phyloP scores from a whole-genome alignment of 495 filamentous ascomycete species.

The Sphaerosporella brunnea region DNA sequence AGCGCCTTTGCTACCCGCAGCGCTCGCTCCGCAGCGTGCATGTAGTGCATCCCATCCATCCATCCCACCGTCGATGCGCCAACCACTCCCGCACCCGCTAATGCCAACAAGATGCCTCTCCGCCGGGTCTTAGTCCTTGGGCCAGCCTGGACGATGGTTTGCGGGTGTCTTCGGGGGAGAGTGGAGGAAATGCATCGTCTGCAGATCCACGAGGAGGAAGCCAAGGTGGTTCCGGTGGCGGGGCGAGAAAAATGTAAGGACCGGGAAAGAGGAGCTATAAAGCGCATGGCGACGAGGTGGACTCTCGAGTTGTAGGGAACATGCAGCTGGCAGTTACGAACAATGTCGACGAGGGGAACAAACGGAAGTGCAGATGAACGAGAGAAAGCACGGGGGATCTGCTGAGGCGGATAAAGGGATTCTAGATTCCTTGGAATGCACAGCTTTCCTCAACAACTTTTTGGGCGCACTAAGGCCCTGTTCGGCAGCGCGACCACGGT shows the following conservation, averaged over 20 bases:
- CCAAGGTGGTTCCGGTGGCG: background rate
- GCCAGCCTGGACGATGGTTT: background rate
- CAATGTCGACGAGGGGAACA: background rate
- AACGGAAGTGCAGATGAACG: too few species aligned
- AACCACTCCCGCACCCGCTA: slow-evolving; percentile 43
- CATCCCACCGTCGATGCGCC: slow-evolving; percentile 31
- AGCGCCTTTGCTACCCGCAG: slow-evolving; percentile 62
- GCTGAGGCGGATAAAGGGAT: too few species aligned
- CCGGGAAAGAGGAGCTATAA: slow-evolving; percentile 3
- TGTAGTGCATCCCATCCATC: slow-evolving; percentile 46
- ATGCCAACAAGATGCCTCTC: slow-evolving; percentile 29
- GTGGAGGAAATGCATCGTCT: slow-evolving; percentile 3
- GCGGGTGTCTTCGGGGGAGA: background rate
- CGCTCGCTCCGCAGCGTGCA: slow-evolving; percentile 55
- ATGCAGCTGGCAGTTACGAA: background rate
- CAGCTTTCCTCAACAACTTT: too few species aligned
- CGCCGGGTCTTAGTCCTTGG: slow-evolving; percentile 3
- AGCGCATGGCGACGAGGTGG: background rate
- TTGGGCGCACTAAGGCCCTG: too few species aligned
- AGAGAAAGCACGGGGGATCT: too few species aligned
- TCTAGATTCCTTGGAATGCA: too few species aligned
- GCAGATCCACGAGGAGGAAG: slow-evolving; percentile 1
- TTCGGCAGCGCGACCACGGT: too few species aligned
- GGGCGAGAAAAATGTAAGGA: background rate
- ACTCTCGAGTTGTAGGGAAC: background rate